Evolutionary conservation across 2,329 filamentous ascomycete species (phyloP).

Genomic region (Paraphoma sp.): DNA sequence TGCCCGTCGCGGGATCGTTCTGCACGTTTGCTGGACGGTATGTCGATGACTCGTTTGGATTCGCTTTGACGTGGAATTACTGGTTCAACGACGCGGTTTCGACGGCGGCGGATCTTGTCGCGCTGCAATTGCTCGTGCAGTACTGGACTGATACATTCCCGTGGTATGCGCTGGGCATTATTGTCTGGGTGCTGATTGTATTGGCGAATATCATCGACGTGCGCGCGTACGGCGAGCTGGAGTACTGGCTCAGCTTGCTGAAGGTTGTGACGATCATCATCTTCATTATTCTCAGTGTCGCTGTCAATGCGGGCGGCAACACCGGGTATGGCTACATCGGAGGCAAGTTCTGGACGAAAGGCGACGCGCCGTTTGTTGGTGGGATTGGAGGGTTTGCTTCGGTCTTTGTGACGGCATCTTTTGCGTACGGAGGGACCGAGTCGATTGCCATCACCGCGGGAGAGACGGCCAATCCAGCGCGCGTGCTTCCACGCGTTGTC

Average conservation of each 20-base stretch:
- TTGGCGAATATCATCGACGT: conserved; percentile 47
- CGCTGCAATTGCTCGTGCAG: conserved; percentile 40
- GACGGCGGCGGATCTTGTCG: conserved; percentile 44
- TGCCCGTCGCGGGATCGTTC: conserved; percentile 43
- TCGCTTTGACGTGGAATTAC: conserved; percentile 41
- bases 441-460: conserved; percentile 78
- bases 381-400: conserved; percentile 64
- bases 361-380: conserved; percentile 58
- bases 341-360: conserved; percentile 71
- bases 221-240: conserved; percentile 44
- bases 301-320: conserved; percentile 36
- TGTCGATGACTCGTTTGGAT: conserved; percentile 67
- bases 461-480: conserved; percentile 78
- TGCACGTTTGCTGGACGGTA: conserved; percentile 46
- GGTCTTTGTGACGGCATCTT: conserved; percentile 77
- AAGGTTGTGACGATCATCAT: conserved; percentile 44
- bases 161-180: conserved; percentile 37
- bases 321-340: conserved; percentile 50
- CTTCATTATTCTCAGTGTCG: conserved; percentile 43
- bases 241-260: conserved; percentile 44
- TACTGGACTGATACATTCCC: conserved; percentile 48
- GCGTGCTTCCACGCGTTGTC: conserved; percentile 83
- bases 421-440: conserved; percentile 77
- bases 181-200: conserved; percentile 42
- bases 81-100: conserved; percentile 42